Percentiles rank a stretch among this genome's conserved stretches.
Evolutionary conservation across 306 rosid species (phyloP).

Genomic region (Glycine tomentella): DNA sequence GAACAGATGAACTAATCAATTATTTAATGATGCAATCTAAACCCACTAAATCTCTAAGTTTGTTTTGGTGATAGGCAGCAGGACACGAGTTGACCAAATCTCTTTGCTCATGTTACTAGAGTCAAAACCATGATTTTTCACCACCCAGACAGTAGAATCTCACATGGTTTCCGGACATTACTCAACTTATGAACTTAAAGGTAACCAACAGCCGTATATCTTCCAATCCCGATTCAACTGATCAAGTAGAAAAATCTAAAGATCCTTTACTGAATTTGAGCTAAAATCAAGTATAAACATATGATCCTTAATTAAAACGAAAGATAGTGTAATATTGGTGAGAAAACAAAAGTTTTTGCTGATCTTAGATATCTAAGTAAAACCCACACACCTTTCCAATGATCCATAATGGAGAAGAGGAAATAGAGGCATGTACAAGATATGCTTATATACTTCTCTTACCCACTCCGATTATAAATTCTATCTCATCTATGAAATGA

Average conservation of each 20-base stretch:
- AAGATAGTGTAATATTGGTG: neutral
- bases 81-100: neutral
- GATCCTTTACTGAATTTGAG: neutral
- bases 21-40: neutral
- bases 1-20: neutral
- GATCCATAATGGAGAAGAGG: neutral
- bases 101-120: neutral
- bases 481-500: neutral
- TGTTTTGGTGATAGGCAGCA: neutral
- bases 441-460: neutral
- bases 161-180: neutral
- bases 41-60: neutral
- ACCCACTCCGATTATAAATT: neutral
- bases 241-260: neutral
- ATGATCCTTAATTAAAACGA: neutral
- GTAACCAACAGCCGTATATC: neutral
- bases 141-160: neutral
- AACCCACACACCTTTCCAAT: constrained; percentile 10
- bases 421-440: neutral
- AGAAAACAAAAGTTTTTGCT: neutral
- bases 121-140: constrained; percentile 3
- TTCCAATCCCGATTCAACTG: constrained; percentile 10
- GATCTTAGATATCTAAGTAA: neutral
- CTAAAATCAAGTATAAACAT: constrained; percentile 20
- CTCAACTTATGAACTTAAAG: neutral